Evolutionary conservation across 768 basidiomycete genomes (phyloP), one percentile per base, ranked within the genome.

Genomic region (Leccinum variicolor): DNA sequence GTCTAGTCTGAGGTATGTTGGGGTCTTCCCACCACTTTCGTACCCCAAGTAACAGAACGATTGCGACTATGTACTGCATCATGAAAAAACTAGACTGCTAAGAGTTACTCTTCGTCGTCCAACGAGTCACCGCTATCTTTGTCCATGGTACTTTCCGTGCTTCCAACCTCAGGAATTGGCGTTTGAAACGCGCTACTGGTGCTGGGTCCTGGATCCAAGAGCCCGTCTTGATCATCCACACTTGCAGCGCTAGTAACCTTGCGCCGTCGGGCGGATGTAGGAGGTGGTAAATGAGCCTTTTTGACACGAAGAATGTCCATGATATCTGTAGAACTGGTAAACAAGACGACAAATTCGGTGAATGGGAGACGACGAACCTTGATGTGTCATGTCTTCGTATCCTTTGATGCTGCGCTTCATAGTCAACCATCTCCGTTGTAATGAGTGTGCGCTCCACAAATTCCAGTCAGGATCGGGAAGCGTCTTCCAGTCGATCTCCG

Each of bases 401-500:
- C 87, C 89, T 68, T 87, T 89, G 57, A 92, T 80, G 53, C 87
- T 75, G 56, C 81, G 78, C 66, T 92, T 92, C 84, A 92, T 83
- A 1, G 87, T 87, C 49, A 85, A 67, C 90, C 90, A 93, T 50
- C 89, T 85, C 39, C 89, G 81, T 62, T 92, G 90, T 34, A 93
- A 75, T 14, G 81, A 77, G 65, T 93, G 91, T 0, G 89, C 83
- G 69, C 90, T 92, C 89, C 89, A 92, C 9, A 90, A 67, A 64
- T 92, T 90, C 90, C 90, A 92, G 57, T 86, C 78, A 15, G 82
- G 67, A 68, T 94, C 91, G 1, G 83, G 75, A 11, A 93, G 75
- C 17, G 79, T 79, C 66, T 90, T 90, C 92, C 91, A 94, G 64
- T 90, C 87, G 48, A 94, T 87, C 66, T 93, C 92, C 28, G 84